Evolutionary conservation across 768 basidiomycete genomes (phyloP).

Genomic region (Postia placenta): DNA sequence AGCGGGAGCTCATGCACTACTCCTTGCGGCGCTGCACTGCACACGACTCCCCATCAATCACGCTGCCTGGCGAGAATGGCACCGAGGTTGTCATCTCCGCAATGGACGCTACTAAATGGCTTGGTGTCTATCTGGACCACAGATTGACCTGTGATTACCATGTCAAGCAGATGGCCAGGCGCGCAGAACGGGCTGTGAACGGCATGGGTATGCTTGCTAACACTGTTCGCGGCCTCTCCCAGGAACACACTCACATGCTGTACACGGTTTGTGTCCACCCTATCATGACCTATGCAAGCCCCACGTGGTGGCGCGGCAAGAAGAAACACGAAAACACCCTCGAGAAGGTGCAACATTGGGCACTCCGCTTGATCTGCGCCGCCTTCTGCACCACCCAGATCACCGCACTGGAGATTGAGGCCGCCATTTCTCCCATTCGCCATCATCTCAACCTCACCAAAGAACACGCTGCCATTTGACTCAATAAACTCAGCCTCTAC

Average conservation of each 20-base stretch:
- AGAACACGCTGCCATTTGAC: background rate
- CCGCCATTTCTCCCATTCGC: constrained; percentile 25
- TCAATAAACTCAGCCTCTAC: background rate
- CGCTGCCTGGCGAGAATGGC: background rate
- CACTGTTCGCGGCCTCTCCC: constrained; percentile 29
- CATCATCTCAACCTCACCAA: constrained; percentile 2
- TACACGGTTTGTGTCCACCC: constrained; percentile 27
- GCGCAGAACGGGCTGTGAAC: constrained; percentile 21
- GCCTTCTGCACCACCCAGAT: constrained; percentile 29
- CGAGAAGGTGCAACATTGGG: constrained; percentile 23
- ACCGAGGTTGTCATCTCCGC: background rate
- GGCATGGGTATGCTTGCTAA: constrained; percentile 26
- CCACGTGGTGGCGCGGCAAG: constrained; percentile 27
- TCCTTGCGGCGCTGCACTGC: background rate
- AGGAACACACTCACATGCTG: constrained; percentile 21
- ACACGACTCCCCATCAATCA: background rate
- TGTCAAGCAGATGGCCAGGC: constrained; percentile 17
- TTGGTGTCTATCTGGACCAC: constrained; percentile 29
- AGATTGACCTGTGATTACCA: constrained; percentile 29
- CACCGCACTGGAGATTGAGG: constrained; percentile 27
- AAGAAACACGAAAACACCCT: constrained; percentile 18
- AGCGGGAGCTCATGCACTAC: constrained; percentile 8
- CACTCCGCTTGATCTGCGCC: constrained; percentile 26
- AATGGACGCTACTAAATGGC: constrained; percentile 20
- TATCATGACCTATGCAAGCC: constrained; percentile 28